Evolutionary conservation across 1,284 basidiomycete genomes (phyloP).

Genomic region (Ceratobasidium sp.): DNA sequence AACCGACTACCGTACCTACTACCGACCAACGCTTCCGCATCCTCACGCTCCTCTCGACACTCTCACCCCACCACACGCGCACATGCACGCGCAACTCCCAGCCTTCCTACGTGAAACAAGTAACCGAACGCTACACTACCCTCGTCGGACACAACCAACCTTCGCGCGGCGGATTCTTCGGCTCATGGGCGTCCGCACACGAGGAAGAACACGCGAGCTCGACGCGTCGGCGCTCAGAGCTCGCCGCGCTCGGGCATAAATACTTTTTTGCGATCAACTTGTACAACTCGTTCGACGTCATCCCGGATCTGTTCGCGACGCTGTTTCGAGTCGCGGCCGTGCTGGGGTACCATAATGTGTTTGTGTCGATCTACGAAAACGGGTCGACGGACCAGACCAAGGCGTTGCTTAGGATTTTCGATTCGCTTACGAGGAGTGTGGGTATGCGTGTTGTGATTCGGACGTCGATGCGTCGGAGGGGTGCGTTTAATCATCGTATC

Average conservation of each 20-base stretch:
- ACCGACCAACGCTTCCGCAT: slow-evolving; percentile 86
- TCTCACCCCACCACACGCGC: slow-evolving; percentile 90
- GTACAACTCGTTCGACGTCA: slow-evolving; percentile 98
- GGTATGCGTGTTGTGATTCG: slow-evolving; percentile 93
- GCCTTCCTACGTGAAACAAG: slow-evolving; percentile 86
- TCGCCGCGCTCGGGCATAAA: slow-evolving; percentile 79
- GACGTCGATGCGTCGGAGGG: slow-evolving; percentile 89
- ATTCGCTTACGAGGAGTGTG: slow-evolving; percentile 87
- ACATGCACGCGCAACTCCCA: slow-evolving; percentile 90
- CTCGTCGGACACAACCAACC: slow-evolving; percentile 79
- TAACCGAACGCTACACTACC: slow-evolving; percentile 83
- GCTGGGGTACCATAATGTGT: slow-evolving; percentile 95
- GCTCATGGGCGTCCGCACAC: slow-evolving; percentile 48
- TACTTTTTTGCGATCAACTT: slow-evolving; percentile 99
- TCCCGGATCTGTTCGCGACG: slow-evolving; percentile 96
- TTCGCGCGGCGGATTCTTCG: slow-evolving; percentile 74
- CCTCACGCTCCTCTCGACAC: slow-evolving; percentile 85
- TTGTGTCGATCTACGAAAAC: slow-evolving; percentile 97
- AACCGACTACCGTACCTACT: slow-evolving; percentile 73
- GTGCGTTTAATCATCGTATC: slow-evolving; percentile 98
- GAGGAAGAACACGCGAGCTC: slow-evolving; percentile 57
- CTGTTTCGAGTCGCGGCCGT: slow-evolving; percentile 91
- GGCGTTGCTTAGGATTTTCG: slow-evolving; percentile 91
- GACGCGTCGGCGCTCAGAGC: slow-evolving; percentile 62
- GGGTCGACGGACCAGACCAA: slow-evolving; percentile 97